Evolutionary conservation across 2,329 filamentous ascomycete species (phyloP).

Genomic region (Amylocarpus encephaloides): DNA sequence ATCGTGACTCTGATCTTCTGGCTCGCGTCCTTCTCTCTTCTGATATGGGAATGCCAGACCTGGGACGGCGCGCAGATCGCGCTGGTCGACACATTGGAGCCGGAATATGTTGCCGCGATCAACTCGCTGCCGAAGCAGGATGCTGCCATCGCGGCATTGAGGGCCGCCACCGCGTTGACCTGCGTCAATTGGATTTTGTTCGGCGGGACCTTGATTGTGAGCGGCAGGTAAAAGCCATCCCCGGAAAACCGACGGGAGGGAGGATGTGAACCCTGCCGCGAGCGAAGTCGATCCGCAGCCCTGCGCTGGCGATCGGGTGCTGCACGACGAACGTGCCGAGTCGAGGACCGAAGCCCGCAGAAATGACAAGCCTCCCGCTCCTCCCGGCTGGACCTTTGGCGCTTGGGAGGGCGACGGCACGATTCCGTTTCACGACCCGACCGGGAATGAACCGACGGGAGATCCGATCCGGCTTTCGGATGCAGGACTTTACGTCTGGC

Average conservation of each 20-base stretch:
- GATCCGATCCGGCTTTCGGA: too few relatives aligned
- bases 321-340: too few relatives aligned
- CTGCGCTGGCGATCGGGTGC: too few relatives aligned
- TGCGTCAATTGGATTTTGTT: slow-evolving; percentile 4
- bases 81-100: background rate
- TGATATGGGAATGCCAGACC: slow-evolving; percentile 12
- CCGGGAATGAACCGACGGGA: too few relatives aligned
- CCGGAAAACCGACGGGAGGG: background rate
- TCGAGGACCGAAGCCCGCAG: too few relatives aligned
- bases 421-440: too few relatives aligned
- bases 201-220: background rate
- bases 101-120: background rate
- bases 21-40: slow-evolving; percentile 7
- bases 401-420: too few relatives aligned
- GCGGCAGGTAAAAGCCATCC: background rate
- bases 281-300: too few relatives aligned
- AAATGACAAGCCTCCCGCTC: too few relatives aligned
- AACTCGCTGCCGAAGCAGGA: slow-evolving; percentile 9
- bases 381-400: too few relatives aligned
- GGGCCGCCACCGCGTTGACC: slow-evolving; percentile 1
- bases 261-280: background rate
- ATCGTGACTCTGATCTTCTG: slow-evolving; percentile 6
- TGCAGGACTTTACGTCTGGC: too few relatives aligned
- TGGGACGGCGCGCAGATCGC: slow-evolving; percentile 10
- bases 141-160: slow-evolving; percentile 4